phyloP scores from a whole-genome alignment of 2,329 filamentous ascomycete genomes.

The Penicillium corylophilum region DNA sequence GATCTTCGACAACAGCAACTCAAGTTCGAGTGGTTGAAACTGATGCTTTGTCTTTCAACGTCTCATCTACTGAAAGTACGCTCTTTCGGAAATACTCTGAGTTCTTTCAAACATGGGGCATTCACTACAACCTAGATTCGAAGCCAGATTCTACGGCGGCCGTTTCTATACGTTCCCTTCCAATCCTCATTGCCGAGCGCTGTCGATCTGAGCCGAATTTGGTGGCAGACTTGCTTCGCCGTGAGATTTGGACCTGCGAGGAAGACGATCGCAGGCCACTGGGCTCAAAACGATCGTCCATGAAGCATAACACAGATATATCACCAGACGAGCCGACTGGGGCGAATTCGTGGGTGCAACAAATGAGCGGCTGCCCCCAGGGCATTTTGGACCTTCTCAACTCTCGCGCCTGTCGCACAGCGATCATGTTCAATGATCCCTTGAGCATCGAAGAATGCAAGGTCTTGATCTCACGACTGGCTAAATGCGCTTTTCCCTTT shows the following conservation, averaged over 20 bases:
- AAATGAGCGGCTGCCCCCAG: slow-evolving; percentile 68
- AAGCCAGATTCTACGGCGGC: slow-evolving; percentile 9
- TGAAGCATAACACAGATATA: background rate
- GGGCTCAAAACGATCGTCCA: slow-evolving; percentile 5
- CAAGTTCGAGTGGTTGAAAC: slow-evolving; percentile 27
- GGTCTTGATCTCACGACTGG: slow-evolving; percentile 37
- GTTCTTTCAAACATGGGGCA: slow-evolving; percentile 72
- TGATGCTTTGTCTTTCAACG: slow-evolving; percentile 61
- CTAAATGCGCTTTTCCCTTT: slow-evolving; percentile 48
- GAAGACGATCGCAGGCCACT: slow-evolving; percentile 39
- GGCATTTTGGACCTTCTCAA: slow-evolving; percentile 67
- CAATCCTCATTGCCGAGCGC: slow-evolving; percentile 70
- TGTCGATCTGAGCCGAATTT: slow-evolving; percentile 71
- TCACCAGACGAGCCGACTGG: background rate
- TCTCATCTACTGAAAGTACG: slow-evolving; percentile 59
- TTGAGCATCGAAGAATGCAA: slow-evolving; percentile 41
- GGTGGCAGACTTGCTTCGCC: slow-evolving; percentile 70
- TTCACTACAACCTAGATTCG: slow-evolving; percentile 57
- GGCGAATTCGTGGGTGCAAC: slow-evolving; percentile 54
- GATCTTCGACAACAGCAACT: background rate
- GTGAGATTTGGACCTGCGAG: slow-evolving; percentile 68
- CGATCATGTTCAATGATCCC: slow-evolving; percentile 53
- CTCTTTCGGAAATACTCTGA: slow-evolving; percentile 56
- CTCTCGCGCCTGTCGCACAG: slow-evolving; percentile 49
- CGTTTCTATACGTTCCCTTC: slow-evolving; percentile 61